Base-by-base conservation (phyloP, 352 stramenopile genomes). In the Pythium sp. region DNA sequence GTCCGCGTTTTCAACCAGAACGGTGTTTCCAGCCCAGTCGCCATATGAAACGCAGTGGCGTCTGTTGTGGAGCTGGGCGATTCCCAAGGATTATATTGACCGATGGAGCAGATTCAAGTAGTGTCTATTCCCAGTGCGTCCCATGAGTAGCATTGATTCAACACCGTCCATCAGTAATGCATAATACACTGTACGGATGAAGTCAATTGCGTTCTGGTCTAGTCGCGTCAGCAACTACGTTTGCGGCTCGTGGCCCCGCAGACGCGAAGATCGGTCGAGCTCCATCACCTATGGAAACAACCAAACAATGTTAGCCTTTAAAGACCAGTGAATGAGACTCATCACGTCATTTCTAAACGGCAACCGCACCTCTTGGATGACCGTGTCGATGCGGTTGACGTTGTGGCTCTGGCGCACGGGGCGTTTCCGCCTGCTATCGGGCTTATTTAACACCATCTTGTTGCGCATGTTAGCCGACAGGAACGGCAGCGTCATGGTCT, bases 401-500 rank as follows among this genome's bases (percentile, higher is more conserved):
- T 75, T 72, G 55, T 74, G 72, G 26, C 70, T 78, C 38, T 87
- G 80, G 18, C 81, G 72, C 46, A 64, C 67, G 11, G 82, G 81
- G 1, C 77, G 78, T 62, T 86, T 89, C 28, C 80, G 78, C 64
- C 89, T 86, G 20, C 80, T 75, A 28, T 91, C 81, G 41, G 83
- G 80, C 73, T 91, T 91, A 77, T 86, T 91, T 30, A 91, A 72
- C 54, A 86, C 71, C 64, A 93, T 78, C 59, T 85, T 87, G 62
- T 70, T 90, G 56, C 80, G 76, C 71, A 89, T 84, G 55, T 77
- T 83, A 62, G 76, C 86, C 47, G 78, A 76, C 62, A 93, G 70
- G 75, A 91, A 90, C 57, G 85, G 85, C 51, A 93, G 73, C 60
- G 85, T 91, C 75, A 93, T 79, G 32, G 80, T 77, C 76, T 90